phyloP scores from a whole-genome alignment of 176 grass and related monocot genomes.

The bread wheat (Triticum aestivum) region DNA sequence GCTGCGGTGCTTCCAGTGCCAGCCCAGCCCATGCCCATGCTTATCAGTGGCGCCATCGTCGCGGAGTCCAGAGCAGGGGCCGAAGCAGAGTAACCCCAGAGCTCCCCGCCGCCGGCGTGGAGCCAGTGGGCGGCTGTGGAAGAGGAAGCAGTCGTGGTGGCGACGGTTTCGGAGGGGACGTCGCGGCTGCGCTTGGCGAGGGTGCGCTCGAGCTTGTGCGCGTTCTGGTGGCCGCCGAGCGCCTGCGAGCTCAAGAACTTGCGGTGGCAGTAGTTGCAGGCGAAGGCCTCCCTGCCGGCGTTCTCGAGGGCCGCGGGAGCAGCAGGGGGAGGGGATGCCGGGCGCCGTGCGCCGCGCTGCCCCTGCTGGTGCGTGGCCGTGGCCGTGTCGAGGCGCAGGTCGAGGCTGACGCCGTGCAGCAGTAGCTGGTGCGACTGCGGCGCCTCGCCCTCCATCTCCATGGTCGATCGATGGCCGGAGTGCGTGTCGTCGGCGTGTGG shows the following conservation, averaged over 20 bases:
- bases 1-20: background rate
- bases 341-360: background rate
- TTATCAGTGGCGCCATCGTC: background rate
- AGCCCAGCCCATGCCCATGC: background rate
- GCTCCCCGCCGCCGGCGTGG: background rate
- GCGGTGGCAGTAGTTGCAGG: constrained; percentile 87
- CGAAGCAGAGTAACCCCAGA: background rate
- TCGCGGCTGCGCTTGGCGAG: constrained; percentile 61
- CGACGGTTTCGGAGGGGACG: background rate
- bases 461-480: background rate
- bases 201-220: constrained; percentile 87
- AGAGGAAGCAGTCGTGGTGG: background rate
- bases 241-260: constrained; percentile 83
- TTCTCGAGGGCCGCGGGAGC: background rate
- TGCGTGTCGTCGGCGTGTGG: too few relatives aligned
- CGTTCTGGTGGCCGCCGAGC: constrained; percentile 96
- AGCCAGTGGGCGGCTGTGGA: background rate
- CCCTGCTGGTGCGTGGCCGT: background rate
- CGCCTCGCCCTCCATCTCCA: constrained; percentile 38
- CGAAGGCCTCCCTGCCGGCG: constrained; percentile 36
- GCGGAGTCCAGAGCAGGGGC: background rate
- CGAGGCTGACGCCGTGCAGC: constrained; percentile 40
- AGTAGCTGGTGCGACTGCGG: background rate
- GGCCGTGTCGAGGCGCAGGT: constrained; percentile 35
- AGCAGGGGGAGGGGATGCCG: background rate